phyloP scores from a whole-genome alignment of 192 early-diverging fungal genomes.

The Coemansia sp. region DNA sequence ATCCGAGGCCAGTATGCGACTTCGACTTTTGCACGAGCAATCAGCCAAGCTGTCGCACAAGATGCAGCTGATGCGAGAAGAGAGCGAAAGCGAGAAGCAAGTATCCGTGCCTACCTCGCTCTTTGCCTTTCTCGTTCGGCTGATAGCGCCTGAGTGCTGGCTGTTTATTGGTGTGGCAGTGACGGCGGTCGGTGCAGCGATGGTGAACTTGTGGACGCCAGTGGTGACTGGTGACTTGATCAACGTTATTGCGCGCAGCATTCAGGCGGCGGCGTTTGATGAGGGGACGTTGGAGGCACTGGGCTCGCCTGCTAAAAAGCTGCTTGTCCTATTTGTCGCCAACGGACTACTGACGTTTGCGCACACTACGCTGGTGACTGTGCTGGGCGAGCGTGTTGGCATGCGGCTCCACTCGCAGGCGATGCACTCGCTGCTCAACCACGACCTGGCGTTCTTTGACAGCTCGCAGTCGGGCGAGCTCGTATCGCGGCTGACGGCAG shows the following conservation, averaged over 20 bases:
- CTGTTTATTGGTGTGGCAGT: constrained; percentile 53
- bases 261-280: constrained; percentile 14
- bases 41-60: constrained; percentile 15
- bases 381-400: constrained; percentile 61
- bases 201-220: constrained; percentile 55
- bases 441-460: constrained; percentile 67
- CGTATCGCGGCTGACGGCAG: constrained; percentile 53
- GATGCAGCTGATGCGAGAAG: constrained; percentile 1
- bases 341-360: constrained; percentile 62
- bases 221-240: constrained; percentile 59
- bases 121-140: constrained; percentile 7
- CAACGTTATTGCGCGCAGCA: constrained; percentile 53
- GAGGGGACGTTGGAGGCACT: constrained; percentile 25
- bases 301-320: constrained; percentile 49
- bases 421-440: constrained; percentile 54
- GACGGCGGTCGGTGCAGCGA: constrained; percentile 59
- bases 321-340: constrained; percentile 56
- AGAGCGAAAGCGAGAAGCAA: neutral
- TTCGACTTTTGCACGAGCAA: constrained; percentile 35
- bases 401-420: constrained; percentile 52
- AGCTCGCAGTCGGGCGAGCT: constrained; percentile 53
- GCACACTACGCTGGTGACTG: constrained; percentile 60
- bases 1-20: constrained; percentile 23
- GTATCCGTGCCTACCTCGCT: neutral
- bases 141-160: constrained; percentile 56